Evolutionary conservation across 192 early-diverging fungal genomes (phyloP).

Genomic region (Backusella macrospora): DNA sequence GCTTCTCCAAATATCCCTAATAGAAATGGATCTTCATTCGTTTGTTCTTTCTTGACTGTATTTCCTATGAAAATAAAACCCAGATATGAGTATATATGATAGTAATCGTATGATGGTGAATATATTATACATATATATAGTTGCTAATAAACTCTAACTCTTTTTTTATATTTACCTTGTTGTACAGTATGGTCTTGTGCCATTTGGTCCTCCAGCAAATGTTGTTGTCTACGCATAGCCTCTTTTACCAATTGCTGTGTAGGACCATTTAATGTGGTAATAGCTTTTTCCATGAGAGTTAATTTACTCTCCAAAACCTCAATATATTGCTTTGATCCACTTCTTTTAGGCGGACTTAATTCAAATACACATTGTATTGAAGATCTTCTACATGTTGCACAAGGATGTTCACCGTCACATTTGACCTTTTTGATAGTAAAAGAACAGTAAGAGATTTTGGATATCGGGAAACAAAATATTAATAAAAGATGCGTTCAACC

Average conservation of each 20-base stretch:
- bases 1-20: not conserved
- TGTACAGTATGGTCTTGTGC: conserved; percentile 14
- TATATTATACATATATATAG: not conserved
- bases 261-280: conserved; percentile 9
- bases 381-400: conserved; percentile 21
- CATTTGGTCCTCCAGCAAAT: not conserved
- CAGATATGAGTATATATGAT: not conserved
- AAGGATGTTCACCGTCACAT: conserved; percentile 21
- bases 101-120: not conserved
- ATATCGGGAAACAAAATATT: conserved; percentile 9
- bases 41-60: not conserved
- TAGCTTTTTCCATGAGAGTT: conserved; percentile 11
- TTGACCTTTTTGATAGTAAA: conserved; percentile 23
- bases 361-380: conserved; percentile 26
- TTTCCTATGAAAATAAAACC: not conserved
- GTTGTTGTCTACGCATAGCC: conserved; percentile 11
- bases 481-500: conserved; percentile 1
- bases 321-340: conserved; percentile 21
- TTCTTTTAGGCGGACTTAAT: conserved; percentile 18
- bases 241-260: conserved; percentile 14
- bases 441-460: conserved; percentile 3
- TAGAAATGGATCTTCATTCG: not conserved
- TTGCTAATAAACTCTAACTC: not conserved
- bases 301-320: conserved; percentile 14
- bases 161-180: conserved; percentile 11